Evolutionary conservation across 768 basidiomycete genomes (phyloP).

Genomic region (Mycena haematopus): DNA sequence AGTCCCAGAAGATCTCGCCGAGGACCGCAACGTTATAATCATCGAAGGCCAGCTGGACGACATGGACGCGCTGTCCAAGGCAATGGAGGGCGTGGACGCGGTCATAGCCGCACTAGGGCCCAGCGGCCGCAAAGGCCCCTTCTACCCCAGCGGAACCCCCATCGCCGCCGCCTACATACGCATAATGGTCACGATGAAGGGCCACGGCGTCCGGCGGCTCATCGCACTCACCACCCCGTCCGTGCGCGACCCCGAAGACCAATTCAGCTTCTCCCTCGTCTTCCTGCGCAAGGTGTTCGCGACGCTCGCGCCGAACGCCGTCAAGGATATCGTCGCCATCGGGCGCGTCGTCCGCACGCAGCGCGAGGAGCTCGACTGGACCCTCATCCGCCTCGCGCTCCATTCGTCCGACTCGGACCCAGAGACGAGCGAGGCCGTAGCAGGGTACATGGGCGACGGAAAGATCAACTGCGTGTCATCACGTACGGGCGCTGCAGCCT

Average conservation of each 20-base stretch:
- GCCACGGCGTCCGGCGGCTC: conserved; percentile 45
- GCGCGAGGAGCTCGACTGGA: conserved; percentile 26
- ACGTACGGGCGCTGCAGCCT: conserved; percentile 64
- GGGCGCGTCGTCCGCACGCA: conserved; percentile 14
- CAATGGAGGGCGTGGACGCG: conserved; percentile 25
- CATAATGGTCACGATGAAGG: conserved; percentile 48
- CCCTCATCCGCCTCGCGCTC: conserved; percentile 22
- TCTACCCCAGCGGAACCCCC: conserved; percentile 41
- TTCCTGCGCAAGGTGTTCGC: conserved; percentile 32
- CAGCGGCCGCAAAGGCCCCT: conserved; percentile 27
- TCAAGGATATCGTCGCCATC: conserved; percentile 27
- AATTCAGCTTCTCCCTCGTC: conserved; percentile 40
- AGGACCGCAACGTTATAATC: conserved; percentile 11
- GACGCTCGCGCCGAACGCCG: conserved; percentile 15
- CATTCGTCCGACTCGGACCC: conserved; percentile 12
- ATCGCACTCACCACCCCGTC: conserved; percentile 57
- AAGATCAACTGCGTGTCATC: conserved; percentile 53
- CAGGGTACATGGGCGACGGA: conserved; percentile 49
- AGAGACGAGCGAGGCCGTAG: conserved; percentile 70
- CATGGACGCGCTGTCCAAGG: conserved; percentile 18
- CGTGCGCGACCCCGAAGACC: conserved; percentile 52
- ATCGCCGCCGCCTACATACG: conserved; percentile 49
- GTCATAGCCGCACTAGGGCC: conserved; percentile 28
- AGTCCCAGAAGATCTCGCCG: conserved; percentile 10
- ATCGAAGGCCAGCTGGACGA: conserved; percentile 28